Conservation (phyloP, 176 grass and related monocot species). For the Aegilops sharonensis region DNA sequence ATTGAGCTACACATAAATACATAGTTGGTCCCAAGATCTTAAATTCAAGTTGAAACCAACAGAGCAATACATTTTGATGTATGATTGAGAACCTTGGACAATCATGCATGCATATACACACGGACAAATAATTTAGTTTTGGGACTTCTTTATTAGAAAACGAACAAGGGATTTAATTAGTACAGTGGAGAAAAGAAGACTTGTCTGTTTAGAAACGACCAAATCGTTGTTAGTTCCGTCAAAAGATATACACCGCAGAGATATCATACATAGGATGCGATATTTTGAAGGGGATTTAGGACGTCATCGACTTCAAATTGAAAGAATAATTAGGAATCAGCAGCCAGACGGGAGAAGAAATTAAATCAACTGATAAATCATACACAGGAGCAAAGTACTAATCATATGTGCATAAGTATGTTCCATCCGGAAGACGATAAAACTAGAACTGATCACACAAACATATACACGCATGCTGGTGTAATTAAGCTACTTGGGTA, state of each 20-base stretch:
- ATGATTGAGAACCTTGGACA: slow-evolving; percentile 33
- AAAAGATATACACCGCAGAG: background rate
- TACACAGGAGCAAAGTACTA: background rate
- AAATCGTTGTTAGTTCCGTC: background rate
- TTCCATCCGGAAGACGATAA: background rate
- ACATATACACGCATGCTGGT: background rate
- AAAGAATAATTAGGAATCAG: background rate
- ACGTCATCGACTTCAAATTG: background rate
- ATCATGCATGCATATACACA: background rate
- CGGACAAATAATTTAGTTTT: background rate
- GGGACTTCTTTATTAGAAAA: background rate
- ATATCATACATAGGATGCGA: background rate
- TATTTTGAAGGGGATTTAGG: slow-evolving; percentile 5
- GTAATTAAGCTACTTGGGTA: background rate
- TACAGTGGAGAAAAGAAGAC: slow-evolving; percentile 10
- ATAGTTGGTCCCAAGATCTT: slow-evolving; percentile 10
- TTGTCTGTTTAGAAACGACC: slow-evolving; percentile 9
- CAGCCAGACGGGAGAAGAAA: background rate
- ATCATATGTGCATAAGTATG: background rate
- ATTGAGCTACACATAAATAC: background rate
- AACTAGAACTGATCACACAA: background rate
- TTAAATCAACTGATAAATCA: background rate
- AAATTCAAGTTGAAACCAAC: slow-evolving; percentile 28
- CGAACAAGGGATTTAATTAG: background rate
- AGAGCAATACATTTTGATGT: background rate